Conservation (phyloP, 2,329 filamentous ascomycete species). For the Penicillium sp. region DNA sequence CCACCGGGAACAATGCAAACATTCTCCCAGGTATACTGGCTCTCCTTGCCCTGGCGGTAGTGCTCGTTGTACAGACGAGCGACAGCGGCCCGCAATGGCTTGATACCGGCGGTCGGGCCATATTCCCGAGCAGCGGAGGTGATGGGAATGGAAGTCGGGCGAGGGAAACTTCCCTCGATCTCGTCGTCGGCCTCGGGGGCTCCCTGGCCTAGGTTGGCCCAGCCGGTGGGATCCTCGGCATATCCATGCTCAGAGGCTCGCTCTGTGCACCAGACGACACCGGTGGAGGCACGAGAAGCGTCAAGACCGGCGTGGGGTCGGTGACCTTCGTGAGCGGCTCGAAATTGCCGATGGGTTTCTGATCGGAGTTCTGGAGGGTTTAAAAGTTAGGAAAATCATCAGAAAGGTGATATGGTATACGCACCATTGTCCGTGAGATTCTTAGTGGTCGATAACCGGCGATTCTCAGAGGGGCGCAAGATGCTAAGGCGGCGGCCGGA, state of each 20-base stretch:
- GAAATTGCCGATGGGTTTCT: constrained; percentile 84
- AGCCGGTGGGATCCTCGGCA: constrained; percentile 72
- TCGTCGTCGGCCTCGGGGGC: constrained; percentile 92
- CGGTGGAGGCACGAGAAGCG: constrained; percentile 80
- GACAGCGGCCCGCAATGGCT: constrained; percentile 81
- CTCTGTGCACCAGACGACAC: constrained; percentile 74
- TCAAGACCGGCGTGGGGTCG: constrained; percentile 88
- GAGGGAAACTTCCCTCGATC: constrained; percentile 82
- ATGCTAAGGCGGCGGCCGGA: constrained; percentile 47
- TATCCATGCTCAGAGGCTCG: constrained; percentile 87
- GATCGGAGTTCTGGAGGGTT: constrained; percentile 67
- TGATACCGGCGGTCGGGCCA: constrained; percentile 90
- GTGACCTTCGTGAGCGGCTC: constrained; percentile 85
- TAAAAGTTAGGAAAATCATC: not conserved
- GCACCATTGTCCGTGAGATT: constrained; percentile 47
- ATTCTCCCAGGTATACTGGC: constrained; percentile 95
- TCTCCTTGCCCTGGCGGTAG: constrained; percentile 81
- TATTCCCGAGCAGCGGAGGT: constrained; percentile 80
- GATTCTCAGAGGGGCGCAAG: constrained; percentile 35
- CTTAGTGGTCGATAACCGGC: constrained; percentile 44
- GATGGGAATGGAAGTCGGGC: constrained; percentile 75
- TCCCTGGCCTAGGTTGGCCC: constrained; percentile 93
- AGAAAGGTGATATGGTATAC: constrained; percentile 15
- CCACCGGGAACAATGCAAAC: constrained; percentile 94
- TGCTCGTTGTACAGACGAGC: constrained; percentile 90